Percentiles rank a stretch among this genome's conserved stretches.
Evolutionary conservation across 2,329 filamentous ascomycete species (phyloP).

Genomic region (Pseudopithomyces maydicus): DNA sequence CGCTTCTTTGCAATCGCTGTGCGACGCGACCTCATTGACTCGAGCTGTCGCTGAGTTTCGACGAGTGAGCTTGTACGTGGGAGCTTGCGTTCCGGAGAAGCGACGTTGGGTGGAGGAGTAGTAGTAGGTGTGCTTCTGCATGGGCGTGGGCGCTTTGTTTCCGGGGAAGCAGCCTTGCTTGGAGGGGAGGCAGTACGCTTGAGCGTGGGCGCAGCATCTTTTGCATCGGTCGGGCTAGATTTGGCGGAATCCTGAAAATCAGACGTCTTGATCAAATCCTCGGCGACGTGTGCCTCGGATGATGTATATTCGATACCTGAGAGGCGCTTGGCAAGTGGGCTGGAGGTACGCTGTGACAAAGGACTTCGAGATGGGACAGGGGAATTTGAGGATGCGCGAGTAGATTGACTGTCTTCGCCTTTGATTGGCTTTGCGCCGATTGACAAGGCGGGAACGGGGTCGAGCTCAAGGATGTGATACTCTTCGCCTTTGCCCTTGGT

Average conservation of each 20-base stretch:
- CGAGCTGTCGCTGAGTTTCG: constrained; percentile 24
- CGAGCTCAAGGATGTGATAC: constrained; percentile 17
- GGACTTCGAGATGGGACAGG: background rate
- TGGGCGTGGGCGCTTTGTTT: constrained; percentile 16
- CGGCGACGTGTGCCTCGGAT: background rate
- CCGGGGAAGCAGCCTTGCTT: background rate
- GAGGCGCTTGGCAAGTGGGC: background rate
- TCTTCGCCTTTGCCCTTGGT: constrained; percentile 9
- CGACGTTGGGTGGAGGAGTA: background rate
- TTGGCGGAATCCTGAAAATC: background rate
- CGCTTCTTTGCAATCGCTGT: constrained; percentile 21
- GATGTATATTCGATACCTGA: background rate
- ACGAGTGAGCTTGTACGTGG: constrained; percentile 11
- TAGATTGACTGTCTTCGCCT: constrained; percentile 16
- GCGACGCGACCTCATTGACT: constrained; percentile 19
- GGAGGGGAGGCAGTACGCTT: background rate
- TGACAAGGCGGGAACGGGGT: constrained; percentile 18
- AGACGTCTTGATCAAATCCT: background rate
- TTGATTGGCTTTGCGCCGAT: constrained; percentile 10
- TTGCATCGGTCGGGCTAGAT: background rate
- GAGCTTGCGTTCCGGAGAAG: constrained; percentile 12
- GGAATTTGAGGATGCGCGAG: constrained; percentile 9
- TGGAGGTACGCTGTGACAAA: background rate
- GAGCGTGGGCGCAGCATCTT: background rate
- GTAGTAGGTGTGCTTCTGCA: too few relatives aligned